Evolutionary conservation across 1,284 basidiomycete species (phyloP).

Genomic region (Cystobasidiaceae sp.): DNA sequence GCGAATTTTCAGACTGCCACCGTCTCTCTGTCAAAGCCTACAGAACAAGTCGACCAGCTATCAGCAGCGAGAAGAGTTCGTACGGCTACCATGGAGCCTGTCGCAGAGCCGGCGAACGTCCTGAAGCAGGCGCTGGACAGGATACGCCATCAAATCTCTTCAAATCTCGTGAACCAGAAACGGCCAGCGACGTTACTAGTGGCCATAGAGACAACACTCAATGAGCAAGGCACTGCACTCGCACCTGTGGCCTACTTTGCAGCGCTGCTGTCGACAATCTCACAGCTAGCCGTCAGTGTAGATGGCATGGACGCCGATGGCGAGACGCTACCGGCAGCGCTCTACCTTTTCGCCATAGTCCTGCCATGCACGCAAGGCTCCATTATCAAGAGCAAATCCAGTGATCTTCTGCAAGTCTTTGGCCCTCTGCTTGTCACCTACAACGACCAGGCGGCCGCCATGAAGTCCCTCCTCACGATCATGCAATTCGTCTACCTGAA

Average conservation of each 20-base stretch:
- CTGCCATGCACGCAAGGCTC: conserved; percentile 61
- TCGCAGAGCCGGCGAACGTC: conserved; percentile 1
- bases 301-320: conserved; percentile 59
- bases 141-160: conserved; percentile 79
- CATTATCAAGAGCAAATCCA: conserved; percentile 50
- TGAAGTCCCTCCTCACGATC: conserved; percentile 66
- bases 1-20: too few relatives aligned
- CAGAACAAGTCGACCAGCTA: too few relatives aligned
- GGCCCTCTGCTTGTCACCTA: conserved; percentile 44
- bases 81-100: conserved; percentile 6
- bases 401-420: conserved; percentile 45
- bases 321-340: conserved; percentile 70
- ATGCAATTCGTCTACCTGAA: conserved; percentile 63
- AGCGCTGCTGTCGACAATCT: conserved; percentile 68
- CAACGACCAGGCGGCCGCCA: conserved; percentile 49
- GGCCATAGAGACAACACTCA: conserved; percentile 83
- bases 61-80: too few relatives aligned
- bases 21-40: not conserved
- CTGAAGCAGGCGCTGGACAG: conserved; percentile 59
- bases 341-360: conserved; percentile 79
- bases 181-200: conserved; percentile 80
- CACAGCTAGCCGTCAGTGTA: conserved; percentile 49
- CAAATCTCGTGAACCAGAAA: conserved; percentile 78
- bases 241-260: conserved; percentile 84
- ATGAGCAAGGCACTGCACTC: conserved; percentile 64